Evolutionary conservation across 805 yeast species (phyloP).

Genomic region (Maudiozyma saulgeensis): DNA sequence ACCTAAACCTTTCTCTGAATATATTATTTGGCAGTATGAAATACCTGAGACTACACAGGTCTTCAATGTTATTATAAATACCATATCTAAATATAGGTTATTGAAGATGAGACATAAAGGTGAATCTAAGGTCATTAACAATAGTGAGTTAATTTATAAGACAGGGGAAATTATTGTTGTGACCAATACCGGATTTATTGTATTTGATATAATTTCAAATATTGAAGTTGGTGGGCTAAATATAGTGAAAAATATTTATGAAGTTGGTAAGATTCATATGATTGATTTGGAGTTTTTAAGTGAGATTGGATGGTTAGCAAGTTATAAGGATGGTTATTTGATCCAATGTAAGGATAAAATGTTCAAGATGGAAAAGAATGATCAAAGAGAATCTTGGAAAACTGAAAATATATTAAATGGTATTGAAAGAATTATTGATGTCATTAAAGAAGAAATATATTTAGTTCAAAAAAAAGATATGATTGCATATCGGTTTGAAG

Average conservation of each 20-base stretch:
- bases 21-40: slow-evolving; percentile 21
- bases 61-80: slow-evolving; percentile 16
- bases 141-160: slow-evolving; percentile 15
- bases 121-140: slow-evolving; percentile 4
- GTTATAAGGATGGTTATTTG: slow-evolving; percentile 19
- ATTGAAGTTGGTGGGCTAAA: slow-evolving; percentile 18
- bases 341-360: slow-evolving; percentile 11
- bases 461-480: slow-evolving; percentile 14
- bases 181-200: slow-evolving; percentile 10
- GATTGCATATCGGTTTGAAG: slow-evolving; percentile 12
- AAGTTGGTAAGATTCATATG: slow-evolving; percentile 11
- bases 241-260: slow-evolving; percentile 17
- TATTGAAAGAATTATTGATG: slow-evolving; percentile 25
- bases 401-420: slow-evolving; percentile 11
- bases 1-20: slow-evolving; percentile 8
- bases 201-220: slow-evolving; percentile 24
- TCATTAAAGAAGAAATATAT: slow-evolving; percentile 16
- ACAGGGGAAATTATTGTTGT: slow-evolving; percentile 25
- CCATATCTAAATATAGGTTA: slow-evolving; percentile 14
- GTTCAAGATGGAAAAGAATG: slow-evolving; percentile 11
- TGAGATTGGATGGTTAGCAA: slow-evolving; percentile 21
- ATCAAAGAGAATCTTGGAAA: slow-evolving; percentile 13
- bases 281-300: slow-evolving; percentile 2
- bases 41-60: slow-evolving; percentile 10
- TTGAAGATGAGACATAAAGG: slow-evolving; percentile 15